Percentiles rank a stretch among this genome's conserved stretches.
phyloP scores from a whole-genome alignment of 192 early-diverging fungal genomes.

The Coemansia aciculifera region DNA sequence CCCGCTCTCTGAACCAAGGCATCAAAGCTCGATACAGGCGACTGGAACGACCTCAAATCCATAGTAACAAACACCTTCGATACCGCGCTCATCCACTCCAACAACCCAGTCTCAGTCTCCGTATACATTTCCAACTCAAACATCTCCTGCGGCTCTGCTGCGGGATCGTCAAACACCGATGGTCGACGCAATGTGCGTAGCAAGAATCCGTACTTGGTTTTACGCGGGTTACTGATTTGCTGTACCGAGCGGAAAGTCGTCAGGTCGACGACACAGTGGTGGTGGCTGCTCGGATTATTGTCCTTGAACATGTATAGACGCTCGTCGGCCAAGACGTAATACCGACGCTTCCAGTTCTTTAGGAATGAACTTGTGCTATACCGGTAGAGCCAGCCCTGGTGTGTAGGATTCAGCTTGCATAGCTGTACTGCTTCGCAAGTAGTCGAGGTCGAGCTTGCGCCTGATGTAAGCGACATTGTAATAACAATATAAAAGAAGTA shows the following conservation, averaged over 20 bases:
- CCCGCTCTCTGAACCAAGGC: constrained; percentile 47
- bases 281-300: constrained; percentile 17
- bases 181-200: constrained; percentile 41
- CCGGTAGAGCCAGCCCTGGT: constrained; percentile 51
- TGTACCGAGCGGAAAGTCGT: constrained; percentile 47
- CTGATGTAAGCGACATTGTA: constrained; percentile 27
- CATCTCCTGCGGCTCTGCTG: constrained; percentile 17
- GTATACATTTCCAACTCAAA: constrained; percentile 51
- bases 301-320: constrained; percentile 51
- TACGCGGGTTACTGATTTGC: constrained; percentile 42
- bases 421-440: constrained; percentile 36
- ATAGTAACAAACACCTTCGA: constrained; percentile 54
- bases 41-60: constrained; percentile 51
- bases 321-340: constrained; percentile 49
- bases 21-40: constrained; percentile 51
- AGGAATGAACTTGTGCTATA: constrained; percentile 40
- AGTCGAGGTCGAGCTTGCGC: constrained; percentile 32
- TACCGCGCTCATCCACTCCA: constrained; percentile 42
- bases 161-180: constrained; percentile 46
- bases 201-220: constrained; percentile 41
- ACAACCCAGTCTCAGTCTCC: constrained; percentile 31
- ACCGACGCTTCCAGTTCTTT: constrained; percentile 47
- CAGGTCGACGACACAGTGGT: constrained; percentile 34
- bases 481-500: neutral
- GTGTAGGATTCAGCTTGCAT: constrained; percentile 33